Evolutionary conservation across 148 eudicot species (phyloP), one percentile per base, ranked within the genome.

Genomic region (Vaccinium myrtillus): DNA sequence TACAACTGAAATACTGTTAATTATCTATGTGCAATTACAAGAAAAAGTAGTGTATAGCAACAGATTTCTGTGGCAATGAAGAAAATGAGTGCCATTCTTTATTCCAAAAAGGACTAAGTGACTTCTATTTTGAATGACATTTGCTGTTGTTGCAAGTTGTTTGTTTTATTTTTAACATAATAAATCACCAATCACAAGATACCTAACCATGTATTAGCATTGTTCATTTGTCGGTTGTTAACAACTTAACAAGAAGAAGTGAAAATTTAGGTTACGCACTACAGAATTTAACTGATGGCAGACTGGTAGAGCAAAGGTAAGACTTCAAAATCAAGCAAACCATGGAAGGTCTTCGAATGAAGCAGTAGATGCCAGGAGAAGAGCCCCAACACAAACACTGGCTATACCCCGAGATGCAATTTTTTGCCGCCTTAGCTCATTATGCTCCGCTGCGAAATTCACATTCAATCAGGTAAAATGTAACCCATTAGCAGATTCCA

Each of bases 301-400:
- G 9, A 21, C n/a, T 51, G 32, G 27, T 43, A 30, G 61, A 39
- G 51, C 21, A 70, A 18, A 1, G 10, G 43, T 32, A 50, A 50
- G 7, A 30, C 69, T 25, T 8, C 53, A 15, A 48, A 63, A 83
- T 12, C 55, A n/a, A 39, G 65, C 58, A 83, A 71, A 93, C 94
- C 88, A 87, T 36, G 87, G 85, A 88, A 90, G 83, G 49, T 77
- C 82, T 83, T 90, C 84, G 67, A 88, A 90, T 85, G 96, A 91
- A 82, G 90, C 89, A 85, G 93, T 84, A 85, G 87, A 88, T 74
- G 93, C 84, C 84, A 93, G 89, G 56, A 88, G 84, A 67, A 92
- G 75, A 83, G 83, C 89, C 51, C 91, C 93, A 4, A 80, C 36
- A 71, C 89, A 91, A 8, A 88, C 81, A 50, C 86, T 55, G 39